These are phyloP conservation scores for Colletotrichum sp. DNA, from an alignment of 2,329 filamentous ascomycete genomes.

Conservation along the genomic window DNA sequence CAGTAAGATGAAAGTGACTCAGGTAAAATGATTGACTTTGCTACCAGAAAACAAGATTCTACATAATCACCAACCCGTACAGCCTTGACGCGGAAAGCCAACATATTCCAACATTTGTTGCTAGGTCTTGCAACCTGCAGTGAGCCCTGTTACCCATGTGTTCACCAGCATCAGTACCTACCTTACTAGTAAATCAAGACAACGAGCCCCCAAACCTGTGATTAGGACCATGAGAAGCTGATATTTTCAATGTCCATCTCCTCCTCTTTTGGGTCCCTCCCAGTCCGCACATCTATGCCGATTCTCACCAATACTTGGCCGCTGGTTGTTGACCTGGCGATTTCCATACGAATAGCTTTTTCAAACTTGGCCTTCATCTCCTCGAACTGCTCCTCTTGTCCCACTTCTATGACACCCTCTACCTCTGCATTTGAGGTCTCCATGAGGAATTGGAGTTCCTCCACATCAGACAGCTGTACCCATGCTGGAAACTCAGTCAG, in stretches of 20 bases:
- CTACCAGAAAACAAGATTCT: neutral
- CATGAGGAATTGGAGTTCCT: neutral
- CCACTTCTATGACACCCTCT: neutral
- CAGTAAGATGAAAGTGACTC: neutral
- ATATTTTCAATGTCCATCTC: neutral
- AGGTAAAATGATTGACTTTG: accelerated
- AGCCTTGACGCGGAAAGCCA: accelerated
- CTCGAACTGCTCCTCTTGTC: neutral
- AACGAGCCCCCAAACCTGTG: neutral
- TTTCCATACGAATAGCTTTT: neutral
- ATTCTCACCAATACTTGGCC: accelerated
- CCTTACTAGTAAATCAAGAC: neutral
- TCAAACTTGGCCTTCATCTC: neutral
- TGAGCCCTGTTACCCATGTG: accelerated
- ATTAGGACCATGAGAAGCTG: neutral
- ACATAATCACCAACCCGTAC: accelerated
- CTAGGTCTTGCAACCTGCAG: neutral
- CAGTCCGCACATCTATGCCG: neutral
- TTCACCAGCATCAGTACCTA: neutral
- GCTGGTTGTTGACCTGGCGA: neutral
- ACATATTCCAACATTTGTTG: accelerated
- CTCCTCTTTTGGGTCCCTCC: neutral
- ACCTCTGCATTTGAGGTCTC: neutral
- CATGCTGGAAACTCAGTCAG: neutral
- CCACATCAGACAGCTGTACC: neutral